Evolutionary conservation across 75 land plant species (phyloP), one percentile per base, ranked within the genome.

Genomic region (Pseudotsuga menziesii): DNA sequence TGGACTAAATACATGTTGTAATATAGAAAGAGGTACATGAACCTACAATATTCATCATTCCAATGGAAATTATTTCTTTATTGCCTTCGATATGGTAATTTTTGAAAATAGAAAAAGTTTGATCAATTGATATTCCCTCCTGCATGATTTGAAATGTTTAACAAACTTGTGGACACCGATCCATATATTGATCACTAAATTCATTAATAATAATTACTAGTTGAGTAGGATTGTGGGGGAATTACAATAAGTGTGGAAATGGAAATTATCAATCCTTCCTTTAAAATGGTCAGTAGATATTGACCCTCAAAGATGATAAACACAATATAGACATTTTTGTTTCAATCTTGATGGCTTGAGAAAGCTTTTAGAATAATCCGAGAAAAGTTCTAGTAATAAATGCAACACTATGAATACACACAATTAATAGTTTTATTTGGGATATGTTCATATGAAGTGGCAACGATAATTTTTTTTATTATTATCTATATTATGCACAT

Each of bases 211-310:
- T 29, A 29, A 29, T 29, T 29, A 29, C 32, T 29, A 29, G 1
- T 29, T 29, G 32, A 29, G 32, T 29, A 29, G 32, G 32, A 29
- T 29, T 29, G 0, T 16, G 17, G 55, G 54, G 44, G 15, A 73
- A 84, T 80, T 87, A 90, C 92, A 32, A 89, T 87, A 7, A 90
- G 80, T 59, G 87, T 87, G 19, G 87, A 85, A 76, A 90, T 57
- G 57, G 87, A 89, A 35, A 83, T 87, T 80, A 85, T 59, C 32
- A 90, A 79, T 80, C 92, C 89, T 52, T 84, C 85, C 75, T 90
- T 90, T 17, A 87, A n/a, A 14, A 89, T 84, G 0, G 56, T 41
- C 41, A 61, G 69, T 54, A 89, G 29, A 59, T 89, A 76, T 73
- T 48, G 20, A 0, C 19, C 59, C 75, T 56, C 75, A 26, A 76